Evolutionary conservation across 345 rosid genomes (phyloP).

Genomic region (Eutrema heterophyllum): DNA sequence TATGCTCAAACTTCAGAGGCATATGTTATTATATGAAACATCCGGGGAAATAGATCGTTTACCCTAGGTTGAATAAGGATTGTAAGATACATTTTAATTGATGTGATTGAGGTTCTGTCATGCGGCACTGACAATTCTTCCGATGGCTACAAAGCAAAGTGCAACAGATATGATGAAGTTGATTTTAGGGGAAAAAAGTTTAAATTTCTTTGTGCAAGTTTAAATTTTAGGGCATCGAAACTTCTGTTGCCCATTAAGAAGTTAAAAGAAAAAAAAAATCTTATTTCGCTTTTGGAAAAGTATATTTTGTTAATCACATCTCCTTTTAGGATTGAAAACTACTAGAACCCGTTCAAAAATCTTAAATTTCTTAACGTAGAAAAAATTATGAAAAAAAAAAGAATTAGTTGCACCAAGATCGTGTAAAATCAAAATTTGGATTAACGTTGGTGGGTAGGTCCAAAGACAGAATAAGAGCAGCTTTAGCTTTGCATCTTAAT

Average conservation of each 20-base stretch:
- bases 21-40: too few species aligned
- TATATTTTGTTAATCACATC: neutral
- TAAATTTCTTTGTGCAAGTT: too few species aligned
- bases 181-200: too few species aligned
- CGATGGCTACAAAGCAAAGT: too few species aligned
- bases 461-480: constrained; percentile 2
- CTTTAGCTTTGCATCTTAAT: constrained; percentile 30
- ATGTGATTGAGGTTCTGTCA: too few species aligned
- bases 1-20: too few species aligned
- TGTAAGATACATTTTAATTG: too few species aligned
- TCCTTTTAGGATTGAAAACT: neutral
- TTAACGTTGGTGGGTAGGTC: constrained; percentile 23
- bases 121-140: too few species aligned
- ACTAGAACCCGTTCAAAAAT: neutral
- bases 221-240: neutral
- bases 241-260: neutral
- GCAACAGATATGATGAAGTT: too few species aligned
- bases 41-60: too few species aligned
- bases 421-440: neutral
- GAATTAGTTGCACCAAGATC: neutral
- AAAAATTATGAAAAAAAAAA: too few species aligned
- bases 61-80: too few species aligned
- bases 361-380: neutral
- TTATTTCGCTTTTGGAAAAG: neutral
- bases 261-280: neutral